phyloP scores from a whole-genome alignment of 768 basidiomycete genomes.

The Pisolithus albus region DNA sequence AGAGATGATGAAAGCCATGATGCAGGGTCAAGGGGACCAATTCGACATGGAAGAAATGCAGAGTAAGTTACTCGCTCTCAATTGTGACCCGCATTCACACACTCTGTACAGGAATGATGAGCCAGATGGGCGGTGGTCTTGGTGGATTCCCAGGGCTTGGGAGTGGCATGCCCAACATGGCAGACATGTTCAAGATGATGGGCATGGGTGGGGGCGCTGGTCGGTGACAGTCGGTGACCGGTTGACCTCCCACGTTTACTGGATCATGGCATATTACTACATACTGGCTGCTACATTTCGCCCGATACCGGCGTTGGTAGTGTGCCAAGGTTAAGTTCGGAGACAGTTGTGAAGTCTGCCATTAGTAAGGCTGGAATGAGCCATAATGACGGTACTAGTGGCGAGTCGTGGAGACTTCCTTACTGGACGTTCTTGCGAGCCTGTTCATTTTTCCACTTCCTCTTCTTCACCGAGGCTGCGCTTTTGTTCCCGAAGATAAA shows the following conservation, averaged over 20 bases:
- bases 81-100: slow-evolving; percentile 4
- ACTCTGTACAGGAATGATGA: slow-evolving; percentile 67
- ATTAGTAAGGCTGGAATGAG: not conserved
- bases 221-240: slow-evolving; percentile 13
- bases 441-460: slow-evolving; percentile 43
- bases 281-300: slow-evolving; percentile 9
- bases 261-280: slow-evolving; percentile 14
- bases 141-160: slow-evolving; percentile 48
- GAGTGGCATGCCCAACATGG: slow-evolving; percentile 66
- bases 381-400: slow-evolving; percentile 6
- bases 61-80: slow-evolving; percentile 35
- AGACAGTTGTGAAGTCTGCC: not conserved
- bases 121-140: slow-evolving; percentile 70
- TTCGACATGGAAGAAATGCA: slow-evolving; percentile 95
- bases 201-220: slow-evolving; percentile 56
- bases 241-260: not conserved
- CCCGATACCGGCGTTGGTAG: slow-evolving; percentile 11
- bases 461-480: slow-evolving; percentile 58
- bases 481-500: slow-evolving; percentile 75
- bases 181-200: slow-evolving; percentile 86
- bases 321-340: slow-evolving; percentile 24
- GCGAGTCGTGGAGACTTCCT: slow-evolving; percentile 16
- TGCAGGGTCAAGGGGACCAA: slow-evolving; percentile 89
- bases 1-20: slow-evolving; percentile 98
- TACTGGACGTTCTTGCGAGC: slow-evolving; percentile 16